Conservation (phyloP, 2,329 filamentous ascomycete species). For the Curvularia verruculosa region DNA sequence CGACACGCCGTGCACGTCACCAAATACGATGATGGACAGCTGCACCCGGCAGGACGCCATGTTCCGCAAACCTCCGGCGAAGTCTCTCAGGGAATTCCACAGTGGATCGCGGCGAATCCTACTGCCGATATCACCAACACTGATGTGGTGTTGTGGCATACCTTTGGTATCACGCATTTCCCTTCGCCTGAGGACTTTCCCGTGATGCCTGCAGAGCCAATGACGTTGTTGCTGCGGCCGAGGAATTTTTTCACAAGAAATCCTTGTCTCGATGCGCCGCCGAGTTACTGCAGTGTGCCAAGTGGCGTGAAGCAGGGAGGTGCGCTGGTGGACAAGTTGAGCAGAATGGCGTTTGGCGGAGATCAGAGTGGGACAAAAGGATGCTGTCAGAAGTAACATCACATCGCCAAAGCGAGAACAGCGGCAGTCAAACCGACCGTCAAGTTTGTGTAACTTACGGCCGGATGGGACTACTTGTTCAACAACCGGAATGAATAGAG, state of each 20-base stretch:
- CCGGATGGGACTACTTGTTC: not conserved
- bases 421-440: not conserved
- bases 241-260: constrained; percentile 35
- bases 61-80: constrained; percentile 38
- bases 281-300: constrained; percentile 10
- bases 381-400: not conserved
- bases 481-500: not conserved
- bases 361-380: not conserved
- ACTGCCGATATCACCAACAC: constrained; percentile 19
- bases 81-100: constrained; percentile 27
- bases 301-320: not conserved
- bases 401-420: not conserved
- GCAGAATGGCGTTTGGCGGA: not conserved
- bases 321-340: not conserved
- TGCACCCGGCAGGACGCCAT: constrained; percentile 31
- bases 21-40: constrained; percentile 30
- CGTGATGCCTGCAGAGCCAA: constrained; percentile 40
- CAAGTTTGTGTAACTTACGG: not conserved
- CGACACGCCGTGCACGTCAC: constrained; percentile 39
- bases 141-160: constrained; percentile 41
- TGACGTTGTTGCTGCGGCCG: constrained; percentile 32
- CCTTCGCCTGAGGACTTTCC: constrained; percentile 41
- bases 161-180: constrained; percentile 39
- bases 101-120: constrained; percentile 14
- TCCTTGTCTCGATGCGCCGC: constrained; percentile 32